Conservation (phyloP, 2,329 filamentous ascomycete species). For the Biscogniauxia sp. region DNA sequence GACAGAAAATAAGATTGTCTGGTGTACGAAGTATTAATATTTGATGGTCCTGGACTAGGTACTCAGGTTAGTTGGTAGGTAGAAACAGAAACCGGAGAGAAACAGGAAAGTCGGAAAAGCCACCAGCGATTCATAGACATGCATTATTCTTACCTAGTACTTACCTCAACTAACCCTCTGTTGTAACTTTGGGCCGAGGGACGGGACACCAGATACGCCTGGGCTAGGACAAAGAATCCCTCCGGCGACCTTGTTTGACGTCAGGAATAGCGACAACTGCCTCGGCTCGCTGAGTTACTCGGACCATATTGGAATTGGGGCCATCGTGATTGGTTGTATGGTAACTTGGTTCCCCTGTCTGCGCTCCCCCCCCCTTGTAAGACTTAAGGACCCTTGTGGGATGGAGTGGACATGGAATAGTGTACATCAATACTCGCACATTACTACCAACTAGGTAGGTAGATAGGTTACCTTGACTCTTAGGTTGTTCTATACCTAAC, state of each 20-base stretch:
- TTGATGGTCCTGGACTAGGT: no score
- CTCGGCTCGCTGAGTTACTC: not conserved
- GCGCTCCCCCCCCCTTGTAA: not conserved
- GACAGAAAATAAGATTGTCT: no score
- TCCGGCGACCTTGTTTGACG: not conserved
- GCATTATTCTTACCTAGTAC: not conserved
- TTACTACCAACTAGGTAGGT: no score
- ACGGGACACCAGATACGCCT: no score
- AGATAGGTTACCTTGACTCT: no score
- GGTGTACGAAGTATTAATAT: no score
- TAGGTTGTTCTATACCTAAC: no score
- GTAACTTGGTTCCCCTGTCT: not conserved
- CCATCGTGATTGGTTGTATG: not conserved
- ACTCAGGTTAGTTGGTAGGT: not conserved
- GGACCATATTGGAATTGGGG: not conserved
- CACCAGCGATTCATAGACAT: not conserved
- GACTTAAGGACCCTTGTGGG: not conserved
- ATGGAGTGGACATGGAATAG: no score
- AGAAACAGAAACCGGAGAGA: not conserved
- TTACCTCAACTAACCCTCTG: not conserved
- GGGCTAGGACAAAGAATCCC: not conserved
- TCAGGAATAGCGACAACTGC: not conserved
- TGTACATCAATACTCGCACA: no score
- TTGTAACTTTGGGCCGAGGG: not conserved
- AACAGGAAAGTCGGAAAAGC: not conserved